Evolutionary conservation across 2,329 filamentous ascomycete genomes (phyloP).

Genomic region (Calonectria leucothoes): DNA sequence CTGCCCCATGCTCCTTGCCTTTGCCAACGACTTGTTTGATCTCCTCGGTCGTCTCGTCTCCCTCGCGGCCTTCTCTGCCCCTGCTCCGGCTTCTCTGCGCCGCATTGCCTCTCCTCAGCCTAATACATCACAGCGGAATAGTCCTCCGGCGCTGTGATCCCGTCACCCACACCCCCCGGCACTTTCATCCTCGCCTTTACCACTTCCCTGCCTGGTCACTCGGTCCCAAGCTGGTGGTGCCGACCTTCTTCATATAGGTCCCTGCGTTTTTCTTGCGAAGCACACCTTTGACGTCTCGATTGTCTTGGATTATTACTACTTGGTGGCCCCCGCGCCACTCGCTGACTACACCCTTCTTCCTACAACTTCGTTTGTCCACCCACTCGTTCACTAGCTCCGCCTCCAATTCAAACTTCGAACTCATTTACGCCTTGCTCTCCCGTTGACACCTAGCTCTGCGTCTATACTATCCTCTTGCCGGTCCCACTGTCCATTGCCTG

Average conservation of each 20-base stretch:
- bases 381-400: conserved; percentile 13
- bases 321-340: conserved; percentile 21
- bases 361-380: conserved; percentile 4
- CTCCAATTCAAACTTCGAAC: conserved; percentile 18
- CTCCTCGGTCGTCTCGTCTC: conserved; percentile 8
- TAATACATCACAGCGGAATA: conserved; percentile 6
- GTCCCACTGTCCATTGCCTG: background rate
- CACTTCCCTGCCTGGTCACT: conserved; percentile 11
- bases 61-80: background rate
- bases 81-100: background rate
- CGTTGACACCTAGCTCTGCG: conserved; percentile 7
- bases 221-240: conserved; percentile 23
- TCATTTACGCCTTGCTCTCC: conserved; percentile 10
- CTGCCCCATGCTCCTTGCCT: conserved; percentile 19
- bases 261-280: conserved; percentile 14
- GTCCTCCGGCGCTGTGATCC: conserved; percentile 19
- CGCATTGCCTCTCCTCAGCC: background rate
- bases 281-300: conserved; percentile 21
- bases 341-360: conserved; percentile 17
- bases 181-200: background rate
- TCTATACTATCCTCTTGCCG: conserved; percentile 1
- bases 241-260: conserved; percentile 18
- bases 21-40: conserved; percentile 12
- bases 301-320: conserved; percentile 20
- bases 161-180: conserved; percentile 7